Conservation (phyloP, 2,329 filamentous ascomycete genomes). For the Colletotrichum lupini region DNA sequence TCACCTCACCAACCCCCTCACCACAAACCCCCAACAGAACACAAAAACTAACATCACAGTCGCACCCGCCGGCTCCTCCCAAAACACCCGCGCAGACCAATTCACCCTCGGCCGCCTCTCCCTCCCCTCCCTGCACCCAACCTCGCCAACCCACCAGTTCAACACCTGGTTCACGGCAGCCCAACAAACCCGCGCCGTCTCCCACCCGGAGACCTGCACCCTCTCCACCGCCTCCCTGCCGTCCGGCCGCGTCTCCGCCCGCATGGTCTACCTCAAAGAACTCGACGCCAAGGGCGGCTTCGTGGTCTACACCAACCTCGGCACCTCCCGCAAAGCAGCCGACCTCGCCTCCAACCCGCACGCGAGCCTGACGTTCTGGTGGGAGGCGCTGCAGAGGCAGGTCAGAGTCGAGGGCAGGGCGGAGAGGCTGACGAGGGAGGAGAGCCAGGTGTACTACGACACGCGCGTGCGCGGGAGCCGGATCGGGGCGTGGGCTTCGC, state of each 20-base stretch:
- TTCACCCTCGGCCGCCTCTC: constrained; percentile 75
- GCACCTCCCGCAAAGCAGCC: constrained; percentile 74
- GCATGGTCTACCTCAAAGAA: constrained; percentile 95
- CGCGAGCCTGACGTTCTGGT: constrained; percentile 90
- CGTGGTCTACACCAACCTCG: constrained; percentile 94
- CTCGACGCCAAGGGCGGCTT: constrained; percentile 81
- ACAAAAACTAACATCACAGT: constrained; percentile 52
- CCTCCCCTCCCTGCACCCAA: constrained; percentile 66
- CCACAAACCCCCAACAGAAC: neutral
- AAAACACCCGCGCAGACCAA: constrained; percentile 76
- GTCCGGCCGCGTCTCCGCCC: constrained; percentile 83
- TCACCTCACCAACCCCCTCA: no score
- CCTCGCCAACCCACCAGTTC: constrained; percentile 84
- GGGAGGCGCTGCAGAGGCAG: constrained; percentile 87
- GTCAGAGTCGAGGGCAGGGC: constrained; percentile 86
- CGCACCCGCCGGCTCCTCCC: constrained; percentile 70
- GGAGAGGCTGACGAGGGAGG: constrained; percentile 73
- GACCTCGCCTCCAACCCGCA: constrained; percentile 81
- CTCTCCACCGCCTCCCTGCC: constrained; percentile 87
- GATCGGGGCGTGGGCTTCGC: constrained; percentile 93
- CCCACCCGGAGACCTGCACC: constrained; percentile 89
- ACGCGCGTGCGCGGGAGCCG: constrained; percentile 81
- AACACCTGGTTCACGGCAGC: constrained; percentile 88
- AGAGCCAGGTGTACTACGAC: constrained; percentile 78
- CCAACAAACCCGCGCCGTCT: constrained; percentile 59